Conservation (phyloP, 176 grass and related monocot genomes). For the Ananas comosus region DNA sequence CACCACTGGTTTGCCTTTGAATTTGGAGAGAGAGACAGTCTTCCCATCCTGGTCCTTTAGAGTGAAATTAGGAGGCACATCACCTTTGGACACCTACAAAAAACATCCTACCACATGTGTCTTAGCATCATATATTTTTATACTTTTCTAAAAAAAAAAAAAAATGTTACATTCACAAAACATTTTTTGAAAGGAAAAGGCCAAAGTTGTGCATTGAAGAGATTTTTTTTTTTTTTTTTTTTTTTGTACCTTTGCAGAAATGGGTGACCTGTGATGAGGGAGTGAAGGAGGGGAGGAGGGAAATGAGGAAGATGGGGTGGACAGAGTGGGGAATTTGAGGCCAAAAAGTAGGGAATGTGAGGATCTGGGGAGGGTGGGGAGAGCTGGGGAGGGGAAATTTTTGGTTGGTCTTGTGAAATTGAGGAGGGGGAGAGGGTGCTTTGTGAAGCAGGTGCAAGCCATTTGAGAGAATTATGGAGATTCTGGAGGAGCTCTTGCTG, state of each 20-base stretch:
- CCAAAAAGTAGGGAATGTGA: constrained; percentile 18
- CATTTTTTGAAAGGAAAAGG: too few relatives aligned
- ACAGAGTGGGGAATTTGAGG: constrained; percentile 6
- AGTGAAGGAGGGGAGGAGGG: neutral
- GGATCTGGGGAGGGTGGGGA: neutral
- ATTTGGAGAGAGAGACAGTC: constrained; percentile 71
- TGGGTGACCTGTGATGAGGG: constrained; percentile 7
- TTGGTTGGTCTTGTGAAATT: neutral
- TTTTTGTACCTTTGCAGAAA: constrained; percentile 12
- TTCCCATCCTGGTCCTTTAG: constrained; percentile 82
- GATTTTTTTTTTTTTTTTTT: too few relatives aligned
- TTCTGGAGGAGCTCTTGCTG: neutral
- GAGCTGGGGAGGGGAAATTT: neutral
- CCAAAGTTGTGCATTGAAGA: too few relatives aligned
- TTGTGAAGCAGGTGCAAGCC: constrained; percentile 17
- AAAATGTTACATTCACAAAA: neutral
- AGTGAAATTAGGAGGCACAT: constrained; percentile 53
- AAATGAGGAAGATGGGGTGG: constrained; percentile 6
- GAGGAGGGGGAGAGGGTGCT: constrained; percentile 12
- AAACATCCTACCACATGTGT: neutral
- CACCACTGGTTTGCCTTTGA: constrained; percentile 79
- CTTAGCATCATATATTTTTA: neutral
- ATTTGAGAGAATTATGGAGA: neutral
- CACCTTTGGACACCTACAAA: constrained; percentile 61
- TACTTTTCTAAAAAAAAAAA: neutral